Conservation (phyloP, 371 early-diverging fungal species). For the Apophysomyces sp. region DNA sequence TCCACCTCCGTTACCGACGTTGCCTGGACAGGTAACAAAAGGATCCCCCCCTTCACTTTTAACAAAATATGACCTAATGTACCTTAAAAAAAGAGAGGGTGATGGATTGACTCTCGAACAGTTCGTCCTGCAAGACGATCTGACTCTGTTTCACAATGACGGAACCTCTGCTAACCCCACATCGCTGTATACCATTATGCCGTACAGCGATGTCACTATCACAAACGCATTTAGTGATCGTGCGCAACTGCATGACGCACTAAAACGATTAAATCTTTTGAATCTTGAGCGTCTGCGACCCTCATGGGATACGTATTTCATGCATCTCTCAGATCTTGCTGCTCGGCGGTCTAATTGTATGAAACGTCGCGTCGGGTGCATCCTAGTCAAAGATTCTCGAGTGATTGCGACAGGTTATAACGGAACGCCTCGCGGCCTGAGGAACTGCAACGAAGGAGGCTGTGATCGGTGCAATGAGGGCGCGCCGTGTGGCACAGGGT, state of each 20-base stretch:
- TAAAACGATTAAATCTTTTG: conserved; percentile 56
- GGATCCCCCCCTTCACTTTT: too few relatives aligned
- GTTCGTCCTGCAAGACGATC: conserved; percentile 41
- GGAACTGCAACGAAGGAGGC: conserved; percentile 95
- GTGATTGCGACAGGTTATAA: conserved; percentile 98
- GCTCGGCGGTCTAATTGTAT: conserved; percentile 89
- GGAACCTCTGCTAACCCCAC: conserved; percentile 8
- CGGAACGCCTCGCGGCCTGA: conserved; percentile 91
- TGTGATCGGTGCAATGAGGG: conserved; percentile 91
- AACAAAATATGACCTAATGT: too few relatives aligned
- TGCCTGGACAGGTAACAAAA: conserved; percentile 41
- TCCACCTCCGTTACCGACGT: conserved; percentile 65
- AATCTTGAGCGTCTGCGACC: conserved; percentile 81
- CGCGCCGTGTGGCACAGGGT: conserved; percentile 69
- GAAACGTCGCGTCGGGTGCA: conserved; percentile 98
- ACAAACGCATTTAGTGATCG: conserved; percentile 52
- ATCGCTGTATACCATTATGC: conserved; percentile 44
- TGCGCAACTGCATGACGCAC: conserved; percentile 29
- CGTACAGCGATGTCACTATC: conserved; percentile 59
- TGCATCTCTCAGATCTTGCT: conserved; percentile 91
- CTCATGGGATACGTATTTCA: conserved; percentile 97
- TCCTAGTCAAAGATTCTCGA: conserved; percentile 86
- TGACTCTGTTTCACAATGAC: conserved; percentile 29
- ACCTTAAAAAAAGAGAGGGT: neutral
- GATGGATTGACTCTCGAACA: conserved; percentile 14